Conservation (phyloP, 164 flowering plant genomes). For the Magnolia changhungtana region DNA sequence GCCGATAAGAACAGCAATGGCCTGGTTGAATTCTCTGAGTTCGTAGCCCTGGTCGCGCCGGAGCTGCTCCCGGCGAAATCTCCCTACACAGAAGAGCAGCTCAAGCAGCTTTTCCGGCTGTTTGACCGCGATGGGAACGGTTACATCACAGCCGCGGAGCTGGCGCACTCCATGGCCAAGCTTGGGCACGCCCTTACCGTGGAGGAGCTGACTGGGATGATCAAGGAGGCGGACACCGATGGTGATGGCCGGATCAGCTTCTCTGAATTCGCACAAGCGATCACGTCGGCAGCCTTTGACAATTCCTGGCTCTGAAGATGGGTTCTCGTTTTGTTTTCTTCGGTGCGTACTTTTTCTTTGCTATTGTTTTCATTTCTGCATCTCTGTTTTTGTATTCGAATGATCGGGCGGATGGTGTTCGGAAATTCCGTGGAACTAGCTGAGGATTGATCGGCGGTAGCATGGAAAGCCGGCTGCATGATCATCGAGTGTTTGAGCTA, state of each 20-base stretch:
- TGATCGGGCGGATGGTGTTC: not conserved
- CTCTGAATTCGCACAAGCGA: conserved; percentile 54
- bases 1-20: conserved; percentile 84
- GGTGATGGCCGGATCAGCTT: conserved; percentile 68
- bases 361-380: not conserved
- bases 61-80: conserved; percentile 60
- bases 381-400: not conserved
- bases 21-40: conserved; percentile 77
- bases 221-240: conserved; percentile 64
- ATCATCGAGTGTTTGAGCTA: not conserved
- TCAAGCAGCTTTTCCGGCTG: conserved; percentile 50
- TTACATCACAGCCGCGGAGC: conserved; percentile 57
- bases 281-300: conserved; percentile 61
- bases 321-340: not conserved
- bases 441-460: too few species aligned
- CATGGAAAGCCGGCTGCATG: not conserved
- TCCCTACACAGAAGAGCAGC: conserved; percentile 76
- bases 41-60: conserved; percentile 72
- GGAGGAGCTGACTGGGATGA: conserved; percentile 62
- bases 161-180: conserved; percentile 67
- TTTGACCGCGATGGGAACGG: conserved; percentile 67
- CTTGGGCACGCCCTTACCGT: conserved; percentile 61
- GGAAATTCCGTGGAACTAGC: not conserved
- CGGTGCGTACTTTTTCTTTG: not conserved
- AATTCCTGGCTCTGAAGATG: conserved; percentile 47